These are phyloP conservation scores for Dichomitus squalens DNA, from an alignment of 1,284 basidiomycete genomes.

Conservation along the genomic window DNA sequence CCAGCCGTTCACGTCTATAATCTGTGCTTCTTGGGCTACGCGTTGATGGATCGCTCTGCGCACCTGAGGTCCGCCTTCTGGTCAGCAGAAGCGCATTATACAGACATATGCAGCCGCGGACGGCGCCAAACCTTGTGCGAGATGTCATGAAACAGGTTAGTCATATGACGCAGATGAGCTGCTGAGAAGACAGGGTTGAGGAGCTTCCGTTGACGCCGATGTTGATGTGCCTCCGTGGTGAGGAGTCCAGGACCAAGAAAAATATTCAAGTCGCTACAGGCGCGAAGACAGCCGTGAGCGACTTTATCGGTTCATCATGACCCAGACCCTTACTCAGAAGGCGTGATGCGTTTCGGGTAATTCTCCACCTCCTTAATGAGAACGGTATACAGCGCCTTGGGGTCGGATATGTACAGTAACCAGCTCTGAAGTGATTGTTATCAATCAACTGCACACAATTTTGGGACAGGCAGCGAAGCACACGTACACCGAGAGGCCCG, in stretches of 20 bases:
- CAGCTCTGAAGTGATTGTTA: background rate
- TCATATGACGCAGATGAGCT: constrained; percentile 16
- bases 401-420: constrained; percentile 24
- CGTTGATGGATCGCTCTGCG: constrained; percentile 20
- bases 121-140: constrained; percentile 4
- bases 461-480: background rate
- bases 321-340: constrained; percentile 1
- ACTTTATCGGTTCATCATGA: too few species aligned
- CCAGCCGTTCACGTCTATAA: constrained; percentile 36
- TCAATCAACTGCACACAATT: background rate
- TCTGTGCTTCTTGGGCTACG: constrained; percentile 4
- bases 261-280: constrained; percentile 6
- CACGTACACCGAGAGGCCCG: background rate
- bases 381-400: constrained; percentile 41
- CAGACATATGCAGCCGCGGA: too few species aligned
- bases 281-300: background rate
- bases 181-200: constrained; percentile 22
- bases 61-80: constrained; percentile 14
- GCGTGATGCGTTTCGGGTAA: constrained; percentile 4
- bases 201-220: constrained; percentile 20
- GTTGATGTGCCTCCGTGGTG: constrained; percentile 9
- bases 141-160: constrained; percentile 15
- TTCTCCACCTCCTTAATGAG: constrained; percentile 39
- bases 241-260: constrained; percentile 15
- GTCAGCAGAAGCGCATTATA: background rate